Base-by-base conservation (phyloP, 1,284 basidiomycete genomes). In the Irpex lacteus region DNA sequence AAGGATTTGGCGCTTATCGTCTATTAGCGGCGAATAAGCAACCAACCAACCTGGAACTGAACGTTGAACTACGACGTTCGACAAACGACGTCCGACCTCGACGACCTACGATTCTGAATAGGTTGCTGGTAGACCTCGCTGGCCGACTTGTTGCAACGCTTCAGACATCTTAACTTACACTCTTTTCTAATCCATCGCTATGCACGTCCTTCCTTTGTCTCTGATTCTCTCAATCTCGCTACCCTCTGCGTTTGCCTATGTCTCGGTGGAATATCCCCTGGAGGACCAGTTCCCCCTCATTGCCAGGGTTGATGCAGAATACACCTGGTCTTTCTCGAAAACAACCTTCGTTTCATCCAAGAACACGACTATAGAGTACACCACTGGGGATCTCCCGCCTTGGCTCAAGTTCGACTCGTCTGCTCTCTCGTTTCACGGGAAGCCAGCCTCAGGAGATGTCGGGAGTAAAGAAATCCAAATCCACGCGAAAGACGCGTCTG, bases 321-420 rank as follows among this genome's bases (percentile, higher is more conserved):
- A 83, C 72, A 78, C 80, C 54, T 94, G 91, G 90, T 76, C 85
- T 1, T 81, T 91, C 69, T 82, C 86, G 67, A 70, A 76, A 5
- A 72, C 76, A 60, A 91, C 91, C 0, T 94, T 92, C 73, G 71
- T 74, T 21, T 84, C 82, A n/a, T 67, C 78, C 21, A 72, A 78
- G 61, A 80, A 80, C 55, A 59, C 74, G 56, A 69, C 71, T 5
- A 70, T 88, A 55, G 71, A 64, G 37, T 87, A 85, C 70, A 77
- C 82, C 3, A 80, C 81, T 0, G 80, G 79, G 13, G 66, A 75
- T 44, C 77, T 91, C 36, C 89, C 91, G 4, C 61, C 70, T 13
- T 94, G 91, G 91, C 81, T 91, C 60, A 74, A 77, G 11, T 92
- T 93, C 71, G 82, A 93, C 72, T 71, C 82, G 37, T 66, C 70